Conservation (phyloP, 306 rosid species). For the Rosa persica region DNA sequence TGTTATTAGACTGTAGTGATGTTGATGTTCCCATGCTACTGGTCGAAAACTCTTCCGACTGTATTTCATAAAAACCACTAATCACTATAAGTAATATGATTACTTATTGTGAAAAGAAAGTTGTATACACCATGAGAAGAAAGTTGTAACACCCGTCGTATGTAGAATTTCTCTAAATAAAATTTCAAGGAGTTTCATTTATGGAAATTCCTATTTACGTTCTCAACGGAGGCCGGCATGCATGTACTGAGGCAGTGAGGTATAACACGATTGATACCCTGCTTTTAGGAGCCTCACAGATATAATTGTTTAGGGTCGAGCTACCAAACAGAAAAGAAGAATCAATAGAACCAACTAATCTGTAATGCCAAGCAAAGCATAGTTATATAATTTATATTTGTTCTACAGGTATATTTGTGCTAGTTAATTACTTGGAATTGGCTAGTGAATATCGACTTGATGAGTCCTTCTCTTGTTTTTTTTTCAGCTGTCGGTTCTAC, state of each 20-base stretch:
- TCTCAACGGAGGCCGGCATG: not conserved
- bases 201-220: not conserved
- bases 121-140: not conserved
- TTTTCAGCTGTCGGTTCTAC: not conserved
- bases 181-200: not conserved
- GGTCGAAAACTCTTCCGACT: not conserved
- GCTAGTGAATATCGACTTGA: not conserved
- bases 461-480: not conserved
- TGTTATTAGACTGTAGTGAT: slow-evolving; percentile 22
- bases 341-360: not conserved
- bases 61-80: not conserved
- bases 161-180: not conserved
- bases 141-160: not conserved
- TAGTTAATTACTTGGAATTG: not conserved
- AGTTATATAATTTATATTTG: not conserved
- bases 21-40: too few species aligned
- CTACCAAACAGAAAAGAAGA: not conserved
- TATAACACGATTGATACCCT: not conserved
- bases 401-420: not conserved
- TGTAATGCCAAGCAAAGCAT: not conserved
- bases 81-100: not conserved
- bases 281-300: not conserved
- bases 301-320: not conserved
- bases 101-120: not conserved
- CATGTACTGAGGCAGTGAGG: not conserved